phyloP scores from a whole-genome alignment of 345 rosid species.

The thale cress (Arabidopsis thaliana) region TAIR10.1 NC_003075.7:17958501-17959000 shows the following conservation, averaged over 20 bases:
- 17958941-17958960: constrained; percentile 31
- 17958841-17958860: constrained; percentile 20
- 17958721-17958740: constrained; percentile 52
- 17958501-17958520: constrained; percentile 92
- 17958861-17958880: constrained; percentile 87
- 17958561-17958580: constrained; percentile 73
- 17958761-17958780: constrained; percentile 13
- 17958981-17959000: constrained; percentile 10
- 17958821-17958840: constrained; percentile 1
- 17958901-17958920: constrained; percentile 69
- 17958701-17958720: constrained; percentile 92
- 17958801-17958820: constrained; percentile 1
- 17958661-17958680: constrained; percentile 85
- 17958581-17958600: constrained; percentile 27
- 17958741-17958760: constrained; percentile 38
- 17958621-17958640: constrained; percentile 27
- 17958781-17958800: constrained; percentile 31
- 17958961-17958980: constrained; percentile 17
- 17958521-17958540: constrained; percentile 84
- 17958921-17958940: constrained; percentile 83
- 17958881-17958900: constrained; percentile 94
- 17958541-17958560: constrained; percentile 94
- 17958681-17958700: constrained; percentile 89
- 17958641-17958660: constrained; percentile 69
- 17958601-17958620: constrained; percentile 32